Evolutionary conservation across 2,329 filamentous ascomycete species (phyloP).

Genomic region (Fusarium sp.): DNA sequence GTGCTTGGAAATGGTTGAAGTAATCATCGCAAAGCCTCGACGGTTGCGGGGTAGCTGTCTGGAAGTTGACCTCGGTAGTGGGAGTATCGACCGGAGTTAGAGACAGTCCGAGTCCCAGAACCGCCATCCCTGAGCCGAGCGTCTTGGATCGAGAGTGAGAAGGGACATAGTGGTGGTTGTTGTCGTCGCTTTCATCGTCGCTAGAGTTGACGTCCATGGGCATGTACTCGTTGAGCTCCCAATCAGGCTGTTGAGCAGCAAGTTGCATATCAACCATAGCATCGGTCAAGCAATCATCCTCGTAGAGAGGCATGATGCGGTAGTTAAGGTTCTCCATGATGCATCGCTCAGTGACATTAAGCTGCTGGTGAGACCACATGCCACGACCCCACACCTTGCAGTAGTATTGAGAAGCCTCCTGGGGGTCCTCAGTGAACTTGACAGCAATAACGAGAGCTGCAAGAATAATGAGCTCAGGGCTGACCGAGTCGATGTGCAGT

Average conservation of each 20-base stretch:
- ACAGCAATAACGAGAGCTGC: conserved; percentile 74
- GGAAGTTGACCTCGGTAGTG: conserved; percentile 28
- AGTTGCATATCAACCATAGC: conserved; percentile 76
- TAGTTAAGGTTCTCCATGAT: conserved; percentile 76
- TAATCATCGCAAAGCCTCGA: conserved; percentile 43
- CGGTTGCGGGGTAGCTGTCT: conserved; percentile 40
- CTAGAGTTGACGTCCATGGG: conserved; percentile 51
- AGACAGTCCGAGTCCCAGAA: conserved; percentile 45
- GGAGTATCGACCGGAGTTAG: conserved; percentile 49
- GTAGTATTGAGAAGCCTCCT: conserved; percentile 69
- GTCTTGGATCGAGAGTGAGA: conserved; percentile 57
- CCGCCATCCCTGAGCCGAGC: conserved; percentile 44
- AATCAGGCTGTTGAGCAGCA: conserved; percentile 59
- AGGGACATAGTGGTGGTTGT: conserved; percentile 47
- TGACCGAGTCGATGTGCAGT: conserved; percentile 72
- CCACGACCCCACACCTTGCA: conserved; percentile 67
- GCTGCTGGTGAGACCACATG: conserved; percentile 72
- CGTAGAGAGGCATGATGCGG: conserved; percentile 73
- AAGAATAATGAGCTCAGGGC: conserved; percentile 75
- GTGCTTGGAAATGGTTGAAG: conserved; percentile 45
- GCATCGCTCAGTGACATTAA: conserved; percentile 74
- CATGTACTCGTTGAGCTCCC: conserved; percentile 48
- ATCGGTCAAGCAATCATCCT: conserved; percentile 69
- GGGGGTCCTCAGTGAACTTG: conserved; percentile 75
- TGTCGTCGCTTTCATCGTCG: conserved; percentile 49